Evolutionary conservation across 1,284 basidiomycete genomes (phyloP), one percentile per base, ranked within the genome.

Genomic region (Irpex lacteus): DNA sequence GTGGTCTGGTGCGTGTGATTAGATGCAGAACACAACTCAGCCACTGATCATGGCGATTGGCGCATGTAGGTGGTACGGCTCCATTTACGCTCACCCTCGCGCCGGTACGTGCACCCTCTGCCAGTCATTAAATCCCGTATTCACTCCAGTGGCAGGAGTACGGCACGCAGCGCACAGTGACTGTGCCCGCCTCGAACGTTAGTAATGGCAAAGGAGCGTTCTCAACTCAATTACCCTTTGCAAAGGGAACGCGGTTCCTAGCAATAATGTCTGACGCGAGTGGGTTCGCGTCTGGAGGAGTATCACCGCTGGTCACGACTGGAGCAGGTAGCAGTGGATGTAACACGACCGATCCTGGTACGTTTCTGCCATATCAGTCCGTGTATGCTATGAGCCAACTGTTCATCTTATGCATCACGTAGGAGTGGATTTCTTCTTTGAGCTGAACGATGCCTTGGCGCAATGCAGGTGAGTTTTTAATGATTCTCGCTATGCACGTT

Each of bases 251-350:
- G 9, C 71, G 77, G 61, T 79, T 91, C 61, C 62, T 92, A 9
- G 68, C 88, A 19, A 81, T 84, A 47, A 89, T 93, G 88, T 91
- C 87, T 21, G 91, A 93, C 72, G 78, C 84, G 18, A 83, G 82
- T 55, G 89, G 89, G 0, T 90, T 88, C 71, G 88, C 77, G 53
- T 77, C 85, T 7, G 90, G 90, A 5, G 90, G 89, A 18, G 80
- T 80, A 5, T 84, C 87, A 1, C 65, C 75, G 40, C 54, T 89
- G 1, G 70, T 89, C 47, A 81, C 78, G 0, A 84, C 86, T 3
- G 85, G 81, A 4, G 61, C 69, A 8, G 73, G 78, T 15, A 80
- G 80, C 54, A 79, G 80, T 5, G 76, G 70, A 19, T 93, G 91
- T 72, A 81, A 87, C 67, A 83, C 82, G 0, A 78, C 79, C 8